Base-by-base conservation (phyloP, 306 rosid species). In the Senna siamea region DNA sequence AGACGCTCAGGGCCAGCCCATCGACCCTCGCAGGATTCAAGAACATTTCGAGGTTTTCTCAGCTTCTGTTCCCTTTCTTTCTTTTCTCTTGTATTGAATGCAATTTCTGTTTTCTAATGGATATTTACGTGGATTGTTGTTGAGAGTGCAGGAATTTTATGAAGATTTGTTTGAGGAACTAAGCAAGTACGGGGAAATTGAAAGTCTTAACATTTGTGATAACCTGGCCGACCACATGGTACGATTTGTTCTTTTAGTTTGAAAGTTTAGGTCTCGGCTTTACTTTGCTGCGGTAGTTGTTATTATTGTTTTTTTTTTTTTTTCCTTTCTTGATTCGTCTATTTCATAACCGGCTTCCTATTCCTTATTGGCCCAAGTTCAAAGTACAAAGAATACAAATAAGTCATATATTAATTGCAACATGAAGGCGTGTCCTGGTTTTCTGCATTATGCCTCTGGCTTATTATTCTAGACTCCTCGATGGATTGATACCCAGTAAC, bases 171-270 rank as follows among this genome's bases (percentile, higher is more conserved):
- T 86, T 69, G 86, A 80, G 37, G 96, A 90, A 72, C 75, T 88
- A 15, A 85, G 79, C 23, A 88, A 88, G 78, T 88, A 81, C 26
- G 96, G 96, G 10, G 89, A 86, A 34, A 85, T 90, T 5, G 88
- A 90, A 52, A 88, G 89, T 77, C 86, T 90, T 57, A 90, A 90
- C 38, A 79, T 90, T 40, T 88, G 93, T 54, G 93, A 88, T 51
- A 90, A 90, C 78, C 88, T 90, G 6, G 92, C 92, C 30, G 96
- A 89, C 43, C 96, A 89, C 74, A 89, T 89, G 92, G 96, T 87
- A 77, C 14, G 37, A 23, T 4, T 54, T 30, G 4, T 52, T 28
- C 47, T 32, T 32, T n/a, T n/a, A n/a, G n/a, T n/a, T n/a, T n/a
- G n/a, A n/a, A n/a, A n/a, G n/a, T n/a, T n/a, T n/a, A n/a, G n/a